These are phyloP conservation scores for Trichophyton schoenleinii DNA, from an alignment of 2,329 filamentous ascomycete species.

Conservation along the genomic window DNA sequence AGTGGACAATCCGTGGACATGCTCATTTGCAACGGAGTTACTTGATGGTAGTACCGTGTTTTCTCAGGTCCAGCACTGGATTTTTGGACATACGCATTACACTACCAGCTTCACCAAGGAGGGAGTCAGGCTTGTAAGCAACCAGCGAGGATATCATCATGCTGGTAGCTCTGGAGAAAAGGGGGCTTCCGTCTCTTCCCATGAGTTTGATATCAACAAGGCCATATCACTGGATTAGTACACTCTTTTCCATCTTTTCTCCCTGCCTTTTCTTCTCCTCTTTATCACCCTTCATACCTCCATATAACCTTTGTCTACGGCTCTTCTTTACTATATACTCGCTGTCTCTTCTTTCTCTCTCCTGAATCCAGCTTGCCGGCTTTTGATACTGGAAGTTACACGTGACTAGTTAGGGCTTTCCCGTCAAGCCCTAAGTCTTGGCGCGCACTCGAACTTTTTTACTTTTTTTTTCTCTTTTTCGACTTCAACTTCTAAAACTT, in stretches of 20 bases:
- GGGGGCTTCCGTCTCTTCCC: too few relatives aligned
- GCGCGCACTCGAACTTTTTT: slow-evolving; percentile 11
- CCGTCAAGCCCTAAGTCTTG: slow-evolving; percentile 17
- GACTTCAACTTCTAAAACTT: slow-evolving; percentile 10
- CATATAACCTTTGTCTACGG: background rate
- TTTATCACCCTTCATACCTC: background rate
- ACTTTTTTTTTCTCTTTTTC: slow-evolving; percentile 1
- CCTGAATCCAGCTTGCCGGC: too few relatives aligned
- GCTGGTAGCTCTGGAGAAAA: background rate
- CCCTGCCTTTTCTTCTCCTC: background rate
- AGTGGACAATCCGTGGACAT: slow-evolving; percentile 33
- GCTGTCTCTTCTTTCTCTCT: background rate
- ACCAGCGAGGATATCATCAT: slow-evolving; percentile 28
- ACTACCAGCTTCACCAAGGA: slow-evolving; percentile 25
- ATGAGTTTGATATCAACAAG: background rate
- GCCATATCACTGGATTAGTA: background rate
- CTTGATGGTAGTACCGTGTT: slow-evolving; percentile 25
- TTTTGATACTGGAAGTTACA: background rate
- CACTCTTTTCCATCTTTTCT: background rate
- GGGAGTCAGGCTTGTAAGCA: slow-evolving; percentile 26
- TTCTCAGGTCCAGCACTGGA: slow-evolving; percentile 26
- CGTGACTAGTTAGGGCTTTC: slow-evolving; percentile 5
- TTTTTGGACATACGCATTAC: slow-evolving; percentile 33
- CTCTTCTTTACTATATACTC: background rate
- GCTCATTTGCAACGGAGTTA: slow-evolving; percentile 30